Conservation (phyloP, 768 basidiomycete genomes). For the Collybia mongolica region DNA sequence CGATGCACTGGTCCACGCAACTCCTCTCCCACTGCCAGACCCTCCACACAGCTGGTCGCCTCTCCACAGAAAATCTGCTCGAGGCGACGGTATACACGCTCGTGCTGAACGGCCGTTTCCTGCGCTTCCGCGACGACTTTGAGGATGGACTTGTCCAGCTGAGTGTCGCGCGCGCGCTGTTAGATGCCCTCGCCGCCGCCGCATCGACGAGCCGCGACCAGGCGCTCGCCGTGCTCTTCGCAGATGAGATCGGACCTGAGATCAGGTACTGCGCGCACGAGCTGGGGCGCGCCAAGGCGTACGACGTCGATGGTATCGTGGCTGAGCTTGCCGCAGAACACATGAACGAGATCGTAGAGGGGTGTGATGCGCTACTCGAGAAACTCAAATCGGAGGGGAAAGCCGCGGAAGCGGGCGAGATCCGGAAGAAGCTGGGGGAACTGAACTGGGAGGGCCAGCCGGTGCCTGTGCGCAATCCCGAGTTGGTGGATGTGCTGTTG, state of each 20-base stretch:
- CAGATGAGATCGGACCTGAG: slow-evolving; percentile 87
- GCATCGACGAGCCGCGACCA: slow-evolving; percentile 81
- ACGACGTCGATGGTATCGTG: slow-evolving; percentile 78
- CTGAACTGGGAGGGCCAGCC: slow-evolving; percentile 80
- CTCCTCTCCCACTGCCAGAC: slow-evolving; percentile 72
- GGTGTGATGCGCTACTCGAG: slow-evolving; percentile 53
- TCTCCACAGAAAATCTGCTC: slow-evolving; percentile 58
- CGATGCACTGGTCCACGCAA: slow-evolving; percentile 76
- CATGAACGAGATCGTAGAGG: slow-evolving; percentile 60
- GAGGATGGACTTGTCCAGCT: slow-evolving; percentile 75
- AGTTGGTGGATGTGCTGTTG: slow-evolving; percentile 84
- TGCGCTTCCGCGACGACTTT: slow-evolving; percentile 74
- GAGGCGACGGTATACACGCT: slow-evolving; percentile 80
- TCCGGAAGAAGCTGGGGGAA: slow-evolving; percentile 54
- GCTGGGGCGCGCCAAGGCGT: slow-evolving; percentile 72
- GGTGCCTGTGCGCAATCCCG: slow-evolving; percentile 86
- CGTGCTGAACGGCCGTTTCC: slow-evolving; percentile 78
- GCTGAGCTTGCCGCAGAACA: slow-evolving; percentile 58
- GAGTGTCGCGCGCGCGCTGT: slow-evolving; percentile 70
- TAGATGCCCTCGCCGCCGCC: slow-evolving; percentile 62
- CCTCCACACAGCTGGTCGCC: slow-evolving; percentile 49
- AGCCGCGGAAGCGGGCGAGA: slow-evolving; percentile 31
- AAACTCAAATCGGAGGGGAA: slow-evolving; percentile 45
- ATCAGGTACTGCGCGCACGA: slow-evolving; percentile 93
- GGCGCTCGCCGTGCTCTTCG: slow-evolving; percentile 79